Base-by-base conservation (phyloP, 2,329 filamentous ascomycete genomes). In the Aspergillus sclerotialis region DNA sequence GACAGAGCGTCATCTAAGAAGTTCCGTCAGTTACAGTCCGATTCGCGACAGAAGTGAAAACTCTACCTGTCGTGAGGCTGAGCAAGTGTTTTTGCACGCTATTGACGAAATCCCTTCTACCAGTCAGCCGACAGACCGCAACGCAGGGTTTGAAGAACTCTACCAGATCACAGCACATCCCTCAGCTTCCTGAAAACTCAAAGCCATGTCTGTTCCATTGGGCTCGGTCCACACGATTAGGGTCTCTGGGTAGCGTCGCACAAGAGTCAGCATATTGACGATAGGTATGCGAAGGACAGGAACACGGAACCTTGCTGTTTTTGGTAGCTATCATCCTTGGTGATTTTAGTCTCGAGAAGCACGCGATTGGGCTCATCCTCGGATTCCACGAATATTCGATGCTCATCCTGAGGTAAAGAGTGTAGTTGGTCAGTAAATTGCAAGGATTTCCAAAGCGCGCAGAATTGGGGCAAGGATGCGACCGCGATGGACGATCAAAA, bases 201-300 rank as follows among this genome's bases (percentile, higher is more conserved):
- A 75, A 28, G 92, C 92, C 92, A 98, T 96, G 58, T 98, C 92
- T 36, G 89, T 80, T 38, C 84, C 84, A 65, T 81, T 92, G 39
- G 80, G 77, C 58, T 96, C 92, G 25, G 90, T 95, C 92, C 92
- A 98, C 41, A 98, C 89, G 43, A 98, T 96, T 41, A 98, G 76
- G 3, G 92, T 98, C 61, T 96, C 90, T 93, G 62, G 35, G 45
- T 31, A 23, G 40, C 42, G 35, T 41, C 44, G 54, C 44, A 45
- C 41, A 45, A 41, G 37, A 30, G 38, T 58, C 41, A 48, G 48
- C 38, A 30, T 40, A 40, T 34, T 32, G 29, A 42, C 33, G 47
- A 40, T 26, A 35, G 35, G 38, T 33, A 30, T n/a, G 34, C 18
- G 40, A 21, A 33, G 18, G 35, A 58, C 68, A 52, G 30, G 38